Percentiles rank a stretch among this genome's conserved stretches.
Evolutionary conservation across 2,329 filamentous ascomycete genomes (phyloP).

Genomic region (Aspergillus quadrilineatus): DNA sequence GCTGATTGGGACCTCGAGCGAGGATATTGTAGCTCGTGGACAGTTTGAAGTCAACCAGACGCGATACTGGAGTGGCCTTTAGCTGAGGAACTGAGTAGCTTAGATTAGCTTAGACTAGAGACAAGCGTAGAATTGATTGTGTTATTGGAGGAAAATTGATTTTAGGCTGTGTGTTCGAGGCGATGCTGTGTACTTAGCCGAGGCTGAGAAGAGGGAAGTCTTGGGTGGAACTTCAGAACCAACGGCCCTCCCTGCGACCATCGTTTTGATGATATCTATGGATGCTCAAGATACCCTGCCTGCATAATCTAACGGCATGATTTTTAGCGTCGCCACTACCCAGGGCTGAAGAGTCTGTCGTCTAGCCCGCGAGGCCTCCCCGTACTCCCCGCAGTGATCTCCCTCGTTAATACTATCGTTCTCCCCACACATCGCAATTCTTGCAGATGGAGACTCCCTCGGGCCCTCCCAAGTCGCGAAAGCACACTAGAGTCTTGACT

Average conservation of each 20-base stretch:
- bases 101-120: not conserved
- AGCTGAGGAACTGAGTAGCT: not conserved
- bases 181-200: not conserved
- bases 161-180: not conserved
- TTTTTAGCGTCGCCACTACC: not conserved
- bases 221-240: too few species aligned
- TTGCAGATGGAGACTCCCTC: slow-evolving; percentile 19
- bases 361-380: slow-evolving; percentile 3
- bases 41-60: slow-evolving; percentile 22
- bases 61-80: slow-evolving; percentile 26
- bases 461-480: slow-evolving; percentile 17
- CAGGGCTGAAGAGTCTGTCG: not conserved
- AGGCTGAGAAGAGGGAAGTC: not conserved
- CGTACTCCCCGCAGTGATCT: slow-evolving; percentile 10
- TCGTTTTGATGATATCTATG: too few species aligned
- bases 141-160: slow-evolving; percentile 14
- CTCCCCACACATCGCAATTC: not conserved
- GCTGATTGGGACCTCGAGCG: slow-evolving; percentile 35
- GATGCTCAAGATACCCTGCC: not conserved
- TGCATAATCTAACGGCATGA: not conserved
- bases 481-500: slow-evolving; percentile 26
- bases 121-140: not conserved
- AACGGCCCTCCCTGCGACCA: too few species aligned
- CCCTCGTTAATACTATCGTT: not conserved
- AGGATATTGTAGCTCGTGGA: slow-evolving; percentile 22